Evolutionary conservation across 2,329 filamentous ascomycete genomes (phyloP).

Genomic region (Chaetomium strumarium): DNA sequence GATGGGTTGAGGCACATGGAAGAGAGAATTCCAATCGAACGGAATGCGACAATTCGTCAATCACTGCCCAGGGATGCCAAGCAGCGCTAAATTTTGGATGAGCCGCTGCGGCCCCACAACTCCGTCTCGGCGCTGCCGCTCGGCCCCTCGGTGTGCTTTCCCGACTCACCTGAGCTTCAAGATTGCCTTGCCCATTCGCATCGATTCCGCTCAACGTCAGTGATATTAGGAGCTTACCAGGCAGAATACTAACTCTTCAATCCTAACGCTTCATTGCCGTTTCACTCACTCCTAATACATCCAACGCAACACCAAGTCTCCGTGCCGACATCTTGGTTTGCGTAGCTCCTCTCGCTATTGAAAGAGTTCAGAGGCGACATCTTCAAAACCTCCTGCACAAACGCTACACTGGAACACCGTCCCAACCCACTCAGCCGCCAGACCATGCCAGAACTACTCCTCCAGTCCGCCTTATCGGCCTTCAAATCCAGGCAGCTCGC

Average conservation of each 20-base stretch:
- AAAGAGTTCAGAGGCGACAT: no score
- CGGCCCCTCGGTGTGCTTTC: not conserved
- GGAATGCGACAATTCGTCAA: not conserved
- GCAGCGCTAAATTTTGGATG: not conserved
- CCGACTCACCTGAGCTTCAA: not conserved
- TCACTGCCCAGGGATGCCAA: not conserved
- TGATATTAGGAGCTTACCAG: no score
- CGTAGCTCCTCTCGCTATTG: no score
- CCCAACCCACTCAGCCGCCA: not conserved
- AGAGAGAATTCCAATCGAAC: not conserved
- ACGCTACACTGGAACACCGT: not conserved
- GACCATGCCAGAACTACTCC: slow-evolving; percentile 24
- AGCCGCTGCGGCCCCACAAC: not conserved
- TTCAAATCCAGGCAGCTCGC: slow-evolving; percentile 30
- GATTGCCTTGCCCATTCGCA: not conserved
- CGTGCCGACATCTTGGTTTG: no score
- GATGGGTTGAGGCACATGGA: not conserved
- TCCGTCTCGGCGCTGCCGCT: slow-evolving; percentile 6
- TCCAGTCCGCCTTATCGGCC: slow-evolving; percentile 19
- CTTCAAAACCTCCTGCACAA: not conserved
- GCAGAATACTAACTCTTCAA: no score
- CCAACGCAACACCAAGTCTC: no score
- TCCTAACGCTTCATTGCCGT: no score
- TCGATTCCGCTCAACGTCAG: not conserved
- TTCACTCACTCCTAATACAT: no score